phyloP scores from a whole-genome alignment of 1,284 basidiomycete genomes.

The Cryptococcus amylolentus region DNA sequence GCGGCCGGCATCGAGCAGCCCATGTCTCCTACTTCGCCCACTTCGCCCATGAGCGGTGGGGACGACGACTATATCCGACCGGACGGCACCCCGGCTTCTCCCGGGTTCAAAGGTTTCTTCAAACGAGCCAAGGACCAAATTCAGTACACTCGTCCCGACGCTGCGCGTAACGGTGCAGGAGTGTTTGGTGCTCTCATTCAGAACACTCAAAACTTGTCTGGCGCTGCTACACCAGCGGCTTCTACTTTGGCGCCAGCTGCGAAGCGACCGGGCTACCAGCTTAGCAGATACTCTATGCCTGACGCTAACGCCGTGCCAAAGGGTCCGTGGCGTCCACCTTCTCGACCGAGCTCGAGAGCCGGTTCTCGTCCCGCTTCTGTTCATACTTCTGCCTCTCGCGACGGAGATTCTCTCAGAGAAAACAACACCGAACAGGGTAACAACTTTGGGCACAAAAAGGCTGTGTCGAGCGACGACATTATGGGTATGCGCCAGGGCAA shows the following conservation, averaged over 20 bases:
- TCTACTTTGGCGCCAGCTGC: constrained; percentile 62
- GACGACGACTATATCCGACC: not conserved
- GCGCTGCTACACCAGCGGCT: constrained; percentile 58
- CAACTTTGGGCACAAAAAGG: constrained; percentile 19
- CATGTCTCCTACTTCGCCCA: constrained; percentile 2
- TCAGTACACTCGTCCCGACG: constrained; percentile 52
- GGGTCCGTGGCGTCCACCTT: constrained; percentile 31
- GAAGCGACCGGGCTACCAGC: constrained; percentile 64
- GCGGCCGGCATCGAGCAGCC: constrained; percentile 2
- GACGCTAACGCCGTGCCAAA: constrained; percentile 10
- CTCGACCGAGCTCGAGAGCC: constrained; percentile 20
- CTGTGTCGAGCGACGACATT: constrained; percentile 30
- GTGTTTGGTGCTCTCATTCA: constrained; percentile 71
- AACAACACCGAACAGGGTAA: constrained; percentile 1
- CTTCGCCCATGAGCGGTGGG: not conserved
- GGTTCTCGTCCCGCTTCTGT: constrained; percentile 19
- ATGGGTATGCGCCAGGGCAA: constrained; percentile 20
- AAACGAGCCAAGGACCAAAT: constrained; percentile 19
- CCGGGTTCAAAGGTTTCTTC: constrained; percentile 10
- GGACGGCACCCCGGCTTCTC: constrained; percentile 2
- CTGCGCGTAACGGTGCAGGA: constrained; percentile 59
- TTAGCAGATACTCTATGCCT: constrained; percentile 56
- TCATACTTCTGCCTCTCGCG: constrained; percentile 29
- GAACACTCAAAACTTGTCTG: constrained; percentile 63
- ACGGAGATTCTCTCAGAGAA: constrained; percentile 22